These are phyloP conservation scores for Coemansia sp. DNA, from an alignment of 192 early-diverging fungal genomes.

Conservation along the genomic window DNA sequence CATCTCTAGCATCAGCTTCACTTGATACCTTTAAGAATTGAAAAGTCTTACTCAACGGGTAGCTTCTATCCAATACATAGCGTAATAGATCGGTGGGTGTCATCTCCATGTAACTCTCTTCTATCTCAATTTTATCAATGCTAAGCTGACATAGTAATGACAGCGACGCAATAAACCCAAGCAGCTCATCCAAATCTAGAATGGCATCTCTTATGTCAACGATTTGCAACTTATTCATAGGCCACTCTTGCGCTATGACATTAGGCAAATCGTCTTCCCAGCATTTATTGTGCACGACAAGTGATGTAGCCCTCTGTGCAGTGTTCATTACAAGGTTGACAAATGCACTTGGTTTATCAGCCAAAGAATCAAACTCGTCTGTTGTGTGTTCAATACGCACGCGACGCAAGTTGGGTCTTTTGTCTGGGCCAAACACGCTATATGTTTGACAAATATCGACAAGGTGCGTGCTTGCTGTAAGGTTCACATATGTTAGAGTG, in stretches of 20 bases:
- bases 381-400: not conserved
- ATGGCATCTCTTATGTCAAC: not conserved
- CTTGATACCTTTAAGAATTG: not conserved
- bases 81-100: not conserved
- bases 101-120: not conserved
- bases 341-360: not conserved
- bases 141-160: not conserved
- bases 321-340: not conserved
- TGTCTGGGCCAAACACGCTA: not conserved
- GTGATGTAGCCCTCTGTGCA: not conserved
- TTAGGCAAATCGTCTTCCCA: not conserved
- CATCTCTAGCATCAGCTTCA: not conserved
- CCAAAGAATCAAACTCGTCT: not conserved
- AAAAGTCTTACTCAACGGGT: not conserved
- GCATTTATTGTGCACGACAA: not conserved
- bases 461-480: not conserved
- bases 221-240: not conserved
- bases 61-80: not conserved
- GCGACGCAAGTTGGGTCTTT: slow-evolving; percentile 1
- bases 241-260: not conserved
- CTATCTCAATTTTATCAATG: not conserved
- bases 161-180: not conserved
- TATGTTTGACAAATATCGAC: not conserved
- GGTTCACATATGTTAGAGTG: not conserved
- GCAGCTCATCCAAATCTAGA: not conserved